A percentile compares a stretch with the other conserved stretches of the same genome.
phyloP scores from a whole-genome alignment of 2,329 filamentous ascomycete genomes.

The Hymenoscyphus infarciens region DNA sequence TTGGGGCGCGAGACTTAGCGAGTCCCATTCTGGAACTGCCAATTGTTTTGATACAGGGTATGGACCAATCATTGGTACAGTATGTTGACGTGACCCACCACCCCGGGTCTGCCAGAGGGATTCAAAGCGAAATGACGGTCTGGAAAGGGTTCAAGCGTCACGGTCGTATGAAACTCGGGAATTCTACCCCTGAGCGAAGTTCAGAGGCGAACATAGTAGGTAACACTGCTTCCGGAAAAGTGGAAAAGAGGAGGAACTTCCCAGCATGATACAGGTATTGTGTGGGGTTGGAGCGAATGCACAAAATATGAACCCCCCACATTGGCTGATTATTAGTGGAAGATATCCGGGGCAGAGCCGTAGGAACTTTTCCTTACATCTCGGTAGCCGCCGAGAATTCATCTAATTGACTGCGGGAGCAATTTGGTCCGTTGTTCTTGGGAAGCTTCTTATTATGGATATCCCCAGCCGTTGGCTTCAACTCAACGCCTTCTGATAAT shows the following conservation, averaged over 20 bases:
- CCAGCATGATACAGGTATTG: neutral
- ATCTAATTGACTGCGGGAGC: neutral
- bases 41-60: neutral
- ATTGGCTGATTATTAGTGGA: neutral
- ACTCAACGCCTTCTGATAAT: too few relatives aligned
- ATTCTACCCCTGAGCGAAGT: neutral
- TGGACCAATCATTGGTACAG: neutral
- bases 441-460: neutral
- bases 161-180: neutral
- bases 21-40: slow-evolving; percentile 1
- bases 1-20: neutral
- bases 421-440: neutral
- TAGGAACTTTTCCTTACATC: neutral
- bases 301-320: neutral
- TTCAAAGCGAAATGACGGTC: neutral
- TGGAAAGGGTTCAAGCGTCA: neutral
- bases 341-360: neutral
- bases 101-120: neutral
- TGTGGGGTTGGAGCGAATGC: neutral
- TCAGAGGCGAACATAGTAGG: neutral
- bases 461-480: too few relatives aligned
- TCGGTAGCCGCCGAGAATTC: neutral
- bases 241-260: neutral
- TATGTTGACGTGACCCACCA: neutral
- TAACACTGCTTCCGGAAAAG: neutral